Evolutionary conservation across 169 alveolate genomes (phyloP), one percentile per base, ranked within the genome.

Genomic region (Ichthyophthirius multifiliis): DNA sequence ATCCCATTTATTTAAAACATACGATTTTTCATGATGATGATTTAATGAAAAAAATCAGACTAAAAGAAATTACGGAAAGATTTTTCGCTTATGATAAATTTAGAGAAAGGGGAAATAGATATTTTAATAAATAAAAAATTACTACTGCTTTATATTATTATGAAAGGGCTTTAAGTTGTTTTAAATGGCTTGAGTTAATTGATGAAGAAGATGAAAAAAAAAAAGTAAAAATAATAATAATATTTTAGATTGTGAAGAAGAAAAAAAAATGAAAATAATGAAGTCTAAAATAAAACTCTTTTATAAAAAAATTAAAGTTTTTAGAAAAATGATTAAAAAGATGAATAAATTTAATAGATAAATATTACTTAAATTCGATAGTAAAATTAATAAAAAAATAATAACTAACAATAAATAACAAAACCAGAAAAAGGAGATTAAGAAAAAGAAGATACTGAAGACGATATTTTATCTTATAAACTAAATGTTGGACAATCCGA

Each of bases 131-230:
- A 44, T 12, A 63, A 65, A 43, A 78, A 43, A 64, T 32, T 27
- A 73, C 39, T 43, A 78, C 63, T 13, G 84, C 84, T 16, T 41
- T 78, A 15, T 41, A 45, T 31, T 46, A 63, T 15, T 78, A 78
- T 78, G 84, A 78, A 78, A 78, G 84, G 65, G 84, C 84, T 5
- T 31, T 78, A 15, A 75, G 84, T 16, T 78, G 84, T 37, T 78
- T 63, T 63, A 65, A 78, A 55, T 78, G 65, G 30, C 48, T 78
- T 16, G 84, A 78, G 35, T 34, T 78, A n/a, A 73, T 64, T 13
- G 84, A 78, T 16, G 47, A 48, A 1, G 83, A 76, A 41, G 84
- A 78, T 32, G 83, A 76, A 5, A 78, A 78, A 65, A 44, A 43
- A 15, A 20, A 55, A 10, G 71, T 27, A 10, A 55, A 55, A 27